Percentiles rank a stretch among this genome's conserved stretches.
Conservation (phyloP, 345 rosid species). For the Streptanthus diversifolius region DNA sequence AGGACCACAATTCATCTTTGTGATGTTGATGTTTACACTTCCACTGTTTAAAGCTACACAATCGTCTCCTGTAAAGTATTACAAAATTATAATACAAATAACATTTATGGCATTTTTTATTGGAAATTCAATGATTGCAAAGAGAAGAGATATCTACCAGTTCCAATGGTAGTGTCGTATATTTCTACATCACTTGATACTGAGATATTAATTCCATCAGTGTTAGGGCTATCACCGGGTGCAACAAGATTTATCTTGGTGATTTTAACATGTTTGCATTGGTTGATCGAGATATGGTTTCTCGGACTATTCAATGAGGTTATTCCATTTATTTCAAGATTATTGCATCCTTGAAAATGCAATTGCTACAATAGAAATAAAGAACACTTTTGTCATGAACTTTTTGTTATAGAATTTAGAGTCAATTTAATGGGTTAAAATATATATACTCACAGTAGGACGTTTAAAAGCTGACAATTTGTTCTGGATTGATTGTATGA, state of each 20-base stretch:
- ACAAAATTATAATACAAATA: background rate
- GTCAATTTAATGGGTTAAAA: background rate
- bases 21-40: slow-evolving; percentile 22
- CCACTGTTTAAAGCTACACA: slow-evolving; percentile 45
- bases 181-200: slow-evolving; percentile 34
- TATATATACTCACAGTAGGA: slow-evolving; percentile 24
- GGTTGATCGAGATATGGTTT: slow-evolving; percentile 34
- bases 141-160: slow-evolving; percentile 33
- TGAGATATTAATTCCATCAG: slow-evolving; percentile 51
- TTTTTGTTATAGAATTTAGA: background rate
- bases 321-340: slow-evolving; percentile 34
- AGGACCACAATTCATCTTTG: slow-evolving; percentile 29
- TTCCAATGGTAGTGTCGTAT: slow-evolving; percentile 29
- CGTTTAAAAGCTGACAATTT: background rate
- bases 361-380: slow-evolving; percentile 20
- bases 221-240: slow-evolving; percentile 52
- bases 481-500: background rate
- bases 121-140: background rate
- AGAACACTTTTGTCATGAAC: background rate
- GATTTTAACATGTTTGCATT: slow-evolving; percentile 27
- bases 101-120: background rate
- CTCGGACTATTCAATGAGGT: slow-evolving; percentile 36
- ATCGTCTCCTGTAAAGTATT: slow-evolving; percentile 42
- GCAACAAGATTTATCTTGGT: slow-evolving; percentile 38
- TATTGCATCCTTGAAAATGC: slow-evolving; percentile 21